phyloP scores from a whole-genome alignment of 163 green algal species.

The Trebouxia gelatinosa region DNA sequence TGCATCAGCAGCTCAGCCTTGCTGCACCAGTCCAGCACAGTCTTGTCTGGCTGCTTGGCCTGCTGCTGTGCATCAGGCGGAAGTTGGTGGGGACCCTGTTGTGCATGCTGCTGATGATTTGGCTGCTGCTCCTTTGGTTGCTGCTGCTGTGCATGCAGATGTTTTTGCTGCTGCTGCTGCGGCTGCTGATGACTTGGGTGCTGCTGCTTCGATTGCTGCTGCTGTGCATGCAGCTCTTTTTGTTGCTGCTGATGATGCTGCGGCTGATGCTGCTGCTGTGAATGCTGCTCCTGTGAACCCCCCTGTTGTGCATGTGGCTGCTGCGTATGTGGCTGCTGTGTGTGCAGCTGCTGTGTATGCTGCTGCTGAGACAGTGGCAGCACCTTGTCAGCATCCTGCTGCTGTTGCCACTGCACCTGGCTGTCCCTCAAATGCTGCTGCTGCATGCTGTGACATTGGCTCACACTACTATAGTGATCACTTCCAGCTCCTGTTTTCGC shows the following conservation, averaged over 20 bases:
- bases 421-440: neutral
- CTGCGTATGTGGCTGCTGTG: neutral
- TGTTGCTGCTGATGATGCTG: neutral
- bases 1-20: conserved; percentile 8
- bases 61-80: neutral
- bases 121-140: neutral
- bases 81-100: neutral
- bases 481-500: neutral
- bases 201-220: conserved; percentile 3
- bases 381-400: neutral
- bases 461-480: neutral
- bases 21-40: conserved; percentile 7
- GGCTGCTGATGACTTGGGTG: neutral
- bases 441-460: neutral
- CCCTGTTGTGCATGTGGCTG: neutral
- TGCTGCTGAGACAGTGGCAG: neutral
- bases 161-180: neutral
- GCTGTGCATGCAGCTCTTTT: neutral
- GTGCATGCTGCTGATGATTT: neutral
- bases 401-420: neutral
- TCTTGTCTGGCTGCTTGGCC: neutral
- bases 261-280: neutral
- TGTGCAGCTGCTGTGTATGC: neutral
- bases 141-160: neutral
- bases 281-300: neutral